These are phyloP conservation scores for Tephrocybe rancida DNA, from an alignment of 768 basidiomycete genomes.

Conservation along the genomic window DNA sequence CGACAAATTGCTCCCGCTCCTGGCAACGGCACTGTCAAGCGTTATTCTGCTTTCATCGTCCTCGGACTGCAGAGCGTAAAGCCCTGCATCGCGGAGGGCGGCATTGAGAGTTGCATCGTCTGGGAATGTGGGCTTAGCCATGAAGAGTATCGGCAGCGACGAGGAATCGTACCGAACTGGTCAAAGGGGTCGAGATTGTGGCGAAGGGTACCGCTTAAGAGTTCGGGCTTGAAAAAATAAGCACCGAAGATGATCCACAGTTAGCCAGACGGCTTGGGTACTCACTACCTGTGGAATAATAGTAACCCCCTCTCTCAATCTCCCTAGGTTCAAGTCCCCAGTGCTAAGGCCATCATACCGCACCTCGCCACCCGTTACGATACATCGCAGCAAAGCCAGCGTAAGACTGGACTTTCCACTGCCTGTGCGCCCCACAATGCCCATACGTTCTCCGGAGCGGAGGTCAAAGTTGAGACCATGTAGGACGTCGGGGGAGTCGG, in stretches of 20 bases:
- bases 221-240: constrained; percentile 47
- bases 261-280: constrained; percentile 1
- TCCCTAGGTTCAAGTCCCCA: constrained; percentile 50
- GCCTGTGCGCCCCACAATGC: constrained; percentile 34
- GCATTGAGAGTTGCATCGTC: constrained; percentile 44
- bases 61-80: constrained; percentile 37
- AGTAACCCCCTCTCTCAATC: constrained; percentile 55
- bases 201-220: constrained; percentile 62
- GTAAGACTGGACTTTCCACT: constrained; percentile 50
- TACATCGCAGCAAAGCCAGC: constrained; percentile 55
- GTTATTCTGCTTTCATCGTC: constrained; percentile 49
- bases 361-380: constrained; percentile 56
- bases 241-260: neutral
- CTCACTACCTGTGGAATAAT: constrained; percentile 54
- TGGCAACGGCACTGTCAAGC: constrained; percentile 43
- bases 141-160: neutral
- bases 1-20: constrained; percentile 70
- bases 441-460: constrained; percentile 55
- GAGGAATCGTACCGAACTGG: constrained; percentile 37
- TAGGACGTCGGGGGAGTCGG: constrained; percentile 6
- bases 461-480: constrained; percentile 51
- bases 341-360: constrained; percentile 56
- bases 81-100: constrained; percentile 39
- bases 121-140: neutral
- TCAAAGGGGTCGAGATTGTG: constrained; percentile 70